A percentile compares a stretch with the other conserved stretches of the same genome.
Conservation (phyloP, 1,284 basidiomycete genomes). For the Anthracocystis walkeri region DNA sequence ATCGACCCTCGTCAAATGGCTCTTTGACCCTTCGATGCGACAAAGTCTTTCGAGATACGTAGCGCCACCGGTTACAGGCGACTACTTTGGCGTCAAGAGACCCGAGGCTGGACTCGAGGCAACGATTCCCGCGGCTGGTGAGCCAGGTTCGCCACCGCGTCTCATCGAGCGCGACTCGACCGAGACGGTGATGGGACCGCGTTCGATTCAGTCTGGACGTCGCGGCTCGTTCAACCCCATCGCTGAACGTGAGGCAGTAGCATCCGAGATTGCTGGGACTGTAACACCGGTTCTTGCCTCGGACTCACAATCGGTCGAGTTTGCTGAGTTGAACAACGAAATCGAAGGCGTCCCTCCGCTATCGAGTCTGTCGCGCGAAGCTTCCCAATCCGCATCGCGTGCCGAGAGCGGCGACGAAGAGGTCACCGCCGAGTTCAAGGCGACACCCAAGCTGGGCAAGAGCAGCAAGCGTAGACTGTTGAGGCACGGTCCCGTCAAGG, state of each 20-base stretch:
- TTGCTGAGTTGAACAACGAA: background rate
- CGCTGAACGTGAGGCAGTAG: constrained; percentile 39
- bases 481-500: constrained; percentile 43
- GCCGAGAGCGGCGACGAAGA: constrained; percentile 43
- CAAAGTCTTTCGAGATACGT: constrained; percentile 55
- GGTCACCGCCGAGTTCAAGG: background rate
- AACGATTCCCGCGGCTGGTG: constrained; percentile 20
- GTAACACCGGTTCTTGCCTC: constrained; percentile 12
- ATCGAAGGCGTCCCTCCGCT: background rate
- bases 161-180: constrained; percentile 51
- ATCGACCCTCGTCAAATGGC: constrained; percentile 59
- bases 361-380: constrained; percentile 12
- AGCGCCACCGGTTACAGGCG: constrained; percentile 36
- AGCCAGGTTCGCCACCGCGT: constrained; percentile 32
- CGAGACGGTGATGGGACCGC: constrained; percentile 49
- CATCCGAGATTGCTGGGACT: constrained; percentile 29
- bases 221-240: constrained; percentile 51
- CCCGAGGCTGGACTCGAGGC: constrained; percentile 31
- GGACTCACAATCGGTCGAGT: constrained; percentile 7
- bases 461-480: constrained; percentile 35
- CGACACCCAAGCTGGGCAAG: constrained; percentile 19
- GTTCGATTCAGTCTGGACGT: constrained; percentile 45
- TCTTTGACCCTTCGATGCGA: constrained; percentile 59
- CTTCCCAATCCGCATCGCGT: constrained; percentile 7
- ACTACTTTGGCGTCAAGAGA: constrained; percentile 45